Conservation (phyloP, 176 grass and related monocot species). For the Microstegium vimineum region DNA sequence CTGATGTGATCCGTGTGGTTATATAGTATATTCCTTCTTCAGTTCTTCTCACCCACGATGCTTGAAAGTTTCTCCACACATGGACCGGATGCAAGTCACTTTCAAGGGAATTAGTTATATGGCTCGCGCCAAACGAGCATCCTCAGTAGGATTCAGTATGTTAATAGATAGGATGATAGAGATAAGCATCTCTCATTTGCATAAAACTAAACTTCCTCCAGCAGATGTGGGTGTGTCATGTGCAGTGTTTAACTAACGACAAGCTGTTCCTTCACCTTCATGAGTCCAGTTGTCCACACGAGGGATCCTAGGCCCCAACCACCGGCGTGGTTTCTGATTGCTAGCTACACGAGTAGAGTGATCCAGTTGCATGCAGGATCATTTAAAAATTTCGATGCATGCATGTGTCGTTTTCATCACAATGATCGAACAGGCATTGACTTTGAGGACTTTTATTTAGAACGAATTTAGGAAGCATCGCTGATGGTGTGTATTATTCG, state of each 20-base stretch:
- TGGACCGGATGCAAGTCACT: neutral
- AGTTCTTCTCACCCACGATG: neutral
- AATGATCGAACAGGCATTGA: neutral
- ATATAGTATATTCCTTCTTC: neutral
- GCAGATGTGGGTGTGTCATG: too few species aligned
- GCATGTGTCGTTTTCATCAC: neutral
- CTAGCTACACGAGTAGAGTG: too few species aligned
- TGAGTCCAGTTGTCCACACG: too few species aligned
- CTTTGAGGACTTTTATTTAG: neutral
- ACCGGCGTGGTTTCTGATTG: too few species aligned
- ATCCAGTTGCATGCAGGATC: too few species aligned
- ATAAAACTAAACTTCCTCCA: too few species aligned
- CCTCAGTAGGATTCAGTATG: too few species aligned
- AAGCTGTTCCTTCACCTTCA: too few species aligned
- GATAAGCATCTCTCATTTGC: too few species aligned
- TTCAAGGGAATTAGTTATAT: neutral
- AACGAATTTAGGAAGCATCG: neutral
- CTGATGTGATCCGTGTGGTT: neutral
- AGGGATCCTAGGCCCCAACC: too few species aligned
- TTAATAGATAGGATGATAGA: too few species aligned
- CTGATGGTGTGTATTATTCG: neutral
- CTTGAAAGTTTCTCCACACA: neutral
- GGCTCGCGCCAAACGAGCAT: neutral
- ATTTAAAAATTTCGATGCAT: neutral
- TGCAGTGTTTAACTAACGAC: too few species aligned